Evolutionary conservation across 1,139 yeast genomes (phyloP).

Genomic region (Tardiomyces blankii): DNA sequence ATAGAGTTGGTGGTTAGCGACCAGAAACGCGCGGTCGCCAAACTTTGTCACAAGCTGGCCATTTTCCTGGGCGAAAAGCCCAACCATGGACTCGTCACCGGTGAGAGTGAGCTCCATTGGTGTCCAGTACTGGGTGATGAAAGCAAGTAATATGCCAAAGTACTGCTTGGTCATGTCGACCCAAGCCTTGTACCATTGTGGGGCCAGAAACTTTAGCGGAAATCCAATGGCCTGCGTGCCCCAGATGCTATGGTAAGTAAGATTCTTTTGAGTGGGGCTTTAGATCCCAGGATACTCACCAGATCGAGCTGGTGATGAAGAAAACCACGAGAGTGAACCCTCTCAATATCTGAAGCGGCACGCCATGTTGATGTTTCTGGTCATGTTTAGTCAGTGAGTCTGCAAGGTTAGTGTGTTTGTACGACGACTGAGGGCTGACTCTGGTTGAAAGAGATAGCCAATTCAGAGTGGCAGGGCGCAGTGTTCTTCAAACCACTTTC

Average conservation of each 20-base stretch:
- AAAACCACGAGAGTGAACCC: not conserved
- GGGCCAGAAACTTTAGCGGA: slow-evolving; percentile 17
- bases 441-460: no score
- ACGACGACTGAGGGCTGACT: no score
- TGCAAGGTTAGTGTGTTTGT: no score
- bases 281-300: not conserved
- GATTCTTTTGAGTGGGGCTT: not conserved
- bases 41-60: slow-evolving; percentile 21
- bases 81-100: slow-evolving; percentile 22
- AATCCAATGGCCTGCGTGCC: slow-evolving; percentile 18
- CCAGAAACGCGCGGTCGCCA: slow-evolving; percentile 42
- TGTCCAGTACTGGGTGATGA: slow-evolving; percentile 23
- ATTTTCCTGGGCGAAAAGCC: slow-evolving; percentile 15
- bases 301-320: not conserved
- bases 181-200: slow-evolving; percentile 17
- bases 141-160: slow-evolving; percentile 25
- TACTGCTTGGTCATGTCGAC: slow-evolving; percentile 26
- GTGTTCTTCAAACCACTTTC: no score
- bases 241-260: not conserved
- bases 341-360: not conserved
- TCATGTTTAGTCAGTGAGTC: not conserved
- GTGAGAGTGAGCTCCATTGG: slow-evolving; percentile 24
- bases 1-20: slow-evolving; percentile 86
- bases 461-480: no score
- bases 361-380: not conserved